Evolutionary conservation across 768 basidiomycete genomes (phyloP), one percentile per base, ranked within the genome.

Genomic region (Kwoniella dejecticola): DNA sequence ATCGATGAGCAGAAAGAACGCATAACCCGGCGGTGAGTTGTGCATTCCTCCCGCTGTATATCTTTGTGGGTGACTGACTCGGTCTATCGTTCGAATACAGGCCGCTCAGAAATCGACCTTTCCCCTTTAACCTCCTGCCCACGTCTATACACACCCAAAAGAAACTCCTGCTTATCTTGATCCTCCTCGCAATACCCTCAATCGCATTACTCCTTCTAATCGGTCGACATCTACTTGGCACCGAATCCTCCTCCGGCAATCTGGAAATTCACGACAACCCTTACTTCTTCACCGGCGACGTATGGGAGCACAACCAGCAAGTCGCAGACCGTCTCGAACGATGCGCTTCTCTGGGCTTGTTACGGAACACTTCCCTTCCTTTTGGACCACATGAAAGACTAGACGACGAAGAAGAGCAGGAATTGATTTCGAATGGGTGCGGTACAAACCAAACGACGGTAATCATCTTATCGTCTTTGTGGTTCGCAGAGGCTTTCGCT

Each of bases 271-370:
- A 46, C 55, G 57, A 67, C 2, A 71, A 71, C 57, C 69, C 69
- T 7, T 75, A 70, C 42, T 75, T 70, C 57, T 46, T 50, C 8
- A 68, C 61, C 8, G 73, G 73, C 0, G 64, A 68, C 11, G 60
- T 75, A 26, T 75, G 73, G 73, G 49, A 65, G 17, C 70, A 75
- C 56, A 75, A 75, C 46, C 52, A 64, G n/a, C 57, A 60, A 24
- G 61, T 75, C 1, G 42, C 66, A n/a, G 44, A 47, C 6, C 42
- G 57, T 17, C 52, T 75, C 1, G 64, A 72, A 13, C 63, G 66
- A n/a, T 75, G 73, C 48, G 60, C 59, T 3, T 24, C 49, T 12
- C 64, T 72, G n/a, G 68, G 64, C 2, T 47, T 74, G 12, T 52
- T 74, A 15, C 64, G 69, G 24, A 64, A 69, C 24, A 74, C 69